Evolutionary conservation across 2,329 filamentous ascomycete genomes (phyloP).

Genomic region (Coccinonectria pachysandricola): DNA sequence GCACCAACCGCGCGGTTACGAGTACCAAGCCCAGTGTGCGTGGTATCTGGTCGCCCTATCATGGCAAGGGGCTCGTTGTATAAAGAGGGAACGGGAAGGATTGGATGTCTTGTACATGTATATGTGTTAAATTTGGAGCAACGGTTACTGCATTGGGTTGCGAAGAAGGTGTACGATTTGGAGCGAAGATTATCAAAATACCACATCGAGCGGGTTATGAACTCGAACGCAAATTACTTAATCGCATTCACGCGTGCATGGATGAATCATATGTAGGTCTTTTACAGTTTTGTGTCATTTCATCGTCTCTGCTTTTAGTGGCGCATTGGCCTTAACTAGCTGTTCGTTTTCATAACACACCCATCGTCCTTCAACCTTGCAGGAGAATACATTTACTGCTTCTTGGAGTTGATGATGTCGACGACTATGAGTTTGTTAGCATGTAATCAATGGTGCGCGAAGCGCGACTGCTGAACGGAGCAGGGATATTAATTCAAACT

Average conservation of each 20-base stretch:
- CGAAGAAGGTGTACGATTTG: slow-evolving; percentile 19
- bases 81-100: slow-evolving; percentile 20
- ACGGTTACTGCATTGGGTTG: slow-evolving; percentile 19
- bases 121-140: slow-evolving; percentile 15
- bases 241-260: too few species aligned
- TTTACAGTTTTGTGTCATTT: too few species aligned
- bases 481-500: too few species aligned
- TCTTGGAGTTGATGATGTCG: slow-evolving; percentile 48
- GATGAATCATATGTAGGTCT: too few species aligned
- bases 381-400: slow-evolving; percentile 23
- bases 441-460: too few species aligned
- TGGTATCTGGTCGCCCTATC: slow-evolving; percentile 62
- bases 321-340: too few species aligned
- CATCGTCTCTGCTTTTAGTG: too few species aligned
- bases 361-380: too few species aligned
- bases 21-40: slow-evolving; percentile 57
- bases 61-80: slow-evolving; percentile 47
- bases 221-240: slow-evolving; percentile 21
- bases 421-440: too few species aligned
- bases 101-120: slow-evolving; percentile 16
- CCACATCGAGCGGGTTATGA: slow-evolving; percentile 2
- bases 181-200: slow-evolving; percentile 12
- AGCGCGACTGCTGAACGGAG: too few species aligned
- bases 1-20: slow-evolving; percentile 51
- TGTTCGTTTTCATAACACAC: too few species aligned